These are phyloP conservation scores for Metschnikowia noctiluminum DNA, from an alignment of 805 yeast genomes.

Conservation along the genomic window DNA sequence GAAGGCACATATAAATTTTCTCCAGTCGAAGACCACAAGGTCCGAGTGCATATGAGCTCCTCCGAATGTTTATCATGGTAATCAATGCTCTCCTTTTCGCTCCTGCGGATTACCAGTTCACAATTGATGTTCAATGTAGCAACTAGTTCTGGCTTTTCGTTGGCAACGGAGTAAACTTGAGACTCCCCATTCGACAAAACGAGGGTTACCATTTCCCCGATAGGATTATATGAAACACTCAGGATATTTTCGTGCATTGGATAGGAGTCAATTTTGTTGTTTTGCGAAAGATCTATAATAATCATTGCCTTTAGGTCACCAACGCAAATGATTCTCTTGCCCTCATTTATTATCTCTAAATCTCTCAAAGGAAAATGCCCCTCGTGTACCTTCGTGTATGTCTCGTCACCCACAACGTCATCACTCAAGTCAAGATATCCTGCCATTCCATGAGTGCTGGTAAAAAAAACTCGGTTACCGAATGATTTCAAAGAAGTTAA, in stretches of 20 bases:
- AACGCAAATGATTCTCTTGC: conserved; percentile 54
- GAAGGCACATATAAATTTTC: conserved; percentile 67
- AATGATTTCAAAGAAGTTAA: conserved; percentile 39
- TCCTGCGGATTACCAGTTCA: neutral
- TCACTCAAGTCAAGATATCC: conserved; percentile 5
- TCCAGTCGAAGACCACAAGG: conserved; percentile 73
- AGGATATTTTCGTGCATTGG: conserved; percentile 53
- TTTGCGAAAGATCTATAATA: conserved; percentile 39
- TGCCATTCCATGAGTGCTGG: conserved; percentile 44
- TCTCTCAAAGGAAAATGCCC: conserved; percentile 49
- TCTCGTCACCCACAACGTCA: conserved; percentile 20
- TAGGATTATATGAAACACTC: conserved; percentile 52
- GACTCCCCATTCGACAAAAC: conserved; percentile 60
- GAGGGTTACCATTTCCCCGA: conserved; percentile 54
- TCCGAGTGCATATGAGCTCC: conserved; percentile 48
- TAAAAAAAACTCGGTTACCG: conserved; percentile 25
- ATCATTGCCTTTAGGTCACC: conserved; percentile 64
- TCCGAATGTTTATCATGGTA: conserved; percentile 42
- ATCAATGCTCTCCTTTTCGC: conserved; percentile 26
- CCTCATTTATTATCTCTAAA: conserved; percentile 57
- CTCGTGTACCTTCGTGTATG: conserved; percentile 42
- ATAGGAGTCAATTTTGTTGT: conserved; percentile 29
- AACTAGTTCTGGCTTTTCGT: conserved; percentile 52
- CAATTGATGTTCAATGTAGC: conserved; percentile 34
- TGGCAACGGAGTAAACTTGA: conserved; percentile 51